Percentiles rank a stretch among this genome's conserved stretches.
These are phyloP conservation scores for Phytophthora pseudosyringae DNA, from an alignment of 352 stramenopile species.

Conservation along the genomic window DNA sequence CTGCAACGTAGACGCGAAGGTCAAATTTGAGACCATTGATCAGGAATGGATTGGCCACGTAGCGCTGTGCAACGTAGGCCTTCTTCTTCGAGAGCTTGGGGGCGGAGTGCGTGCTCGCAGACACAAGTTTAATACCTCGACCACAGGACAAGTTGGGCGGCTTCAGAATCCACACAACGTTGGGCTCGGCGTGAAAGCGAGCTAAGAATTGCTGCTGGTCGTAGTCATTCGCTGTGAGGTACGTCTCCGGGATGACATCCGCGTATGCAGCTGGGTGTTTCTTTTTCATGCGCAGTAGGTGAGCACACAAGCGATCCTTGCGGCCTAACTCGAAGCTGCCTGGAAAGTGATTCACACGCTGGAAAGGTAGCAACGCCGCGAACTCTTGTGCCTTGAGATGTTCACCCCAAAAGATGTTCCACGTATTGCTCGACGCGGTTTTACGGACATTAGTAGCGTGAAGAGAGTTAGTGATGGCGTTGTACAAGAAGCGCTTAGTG, in stretches of 20 bases:
- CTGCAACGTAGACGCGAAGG: slow-evolving; percentile 90
- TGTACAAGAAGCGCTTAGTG: slow-evolving; percentile 84
- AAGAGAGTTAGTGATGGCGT: slow-evolving; percentile 69
- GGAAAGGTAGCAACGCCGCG: slow-evolving; percentile 50
- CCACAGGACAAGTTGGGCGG: slow-evolving; percentile 80
- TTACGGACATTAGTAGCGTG: slow-evolving; percentile 51
- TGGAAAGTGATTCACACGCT: slow-evolving; percentile 79
- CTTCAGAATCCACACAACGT: slow-evolving; percentile 82
- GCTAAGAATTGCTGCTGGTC: slow-evolving; percentile 68
- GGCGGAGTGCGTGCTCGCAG: slow-evolving; percentile 38
- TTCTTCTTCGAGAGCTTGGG: slow-evolving; percentile 78
- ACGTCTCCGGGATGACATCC: slow-evolving; percentile 76
- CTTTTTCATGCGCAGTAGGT: slow-evolving; percentile 71
- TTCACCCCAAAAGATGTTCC: slow-evolving; percentile 81
- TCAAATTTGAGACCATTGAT: slow-evolving; percentile 94
- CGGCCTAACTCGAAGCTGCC: slow-evolving; percentile 79
- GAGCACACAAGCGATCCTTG: slow-evolving; percentile 71
- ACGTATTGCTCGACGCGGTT: slow-evolving; percentile 37
- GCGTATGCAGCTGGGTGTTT: slow-evolving; percentile 56
- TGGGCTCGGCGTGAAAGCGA: slow-evolving; percentile 50
- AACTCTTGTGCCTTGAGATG: slow-evolving; percentile 62
- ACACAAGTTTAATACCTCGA: slow-evolving; percentile 78
- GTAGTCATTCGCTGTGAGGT: slow-evolving; percentile 73
- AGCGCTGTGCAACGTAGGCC: slow-evolving; percentile 74
- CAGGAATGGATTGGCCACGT: slow-evolving; percentile 81